A percentile compares a stretch with the other conserved stretches of the same genome.
phyloP scores from a whole-genome alignment of 2,329 filamentous ascomycete species.

The Penicillium italicum region DNA sequence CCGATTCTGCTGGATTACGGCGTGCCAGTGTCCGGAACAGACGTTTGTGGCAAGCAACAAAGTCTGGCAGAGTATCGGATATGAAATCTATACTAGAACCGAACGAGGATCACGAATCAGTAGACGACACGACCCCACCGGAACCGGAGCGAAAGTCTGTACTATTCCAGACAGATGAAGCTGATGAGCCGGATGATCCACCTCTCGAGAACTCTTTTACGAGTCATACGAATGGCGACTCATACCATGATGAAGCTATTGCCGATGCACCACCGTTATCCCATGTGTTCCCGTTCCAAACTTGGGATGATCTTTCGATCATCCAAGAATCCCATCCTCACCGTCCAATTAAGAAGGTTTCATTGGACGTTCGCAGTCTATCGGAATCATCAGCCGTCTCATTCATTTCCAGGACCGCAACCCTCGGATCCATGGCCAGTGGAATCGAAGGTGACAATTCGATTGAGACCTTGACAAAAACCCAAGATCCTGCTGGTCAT shows the following conservation, averaged over 20 bases:
- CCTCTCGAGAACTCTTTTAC: slow-evolving; percentile 22
- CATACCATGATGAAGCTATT: slow-evolving; percentile 10
- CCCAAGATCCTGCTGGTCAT: slow-evolving; percentile 66
- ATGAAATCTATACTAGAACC: slow-evolving; percentile 79
- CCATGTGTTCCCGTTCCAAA: slow-evolving; percentile 91
- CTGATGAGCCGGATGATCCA: slow-evolving; percentile 26
- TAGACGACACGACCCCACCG: slow-evolving; percentile 33
- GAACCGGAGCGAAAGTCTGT: slow-evolving; percentile 38
- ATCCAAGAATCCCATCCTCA: slow-evolving; percentile 35
- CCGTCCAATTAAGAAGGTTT: slow-evolving; percentile 70
- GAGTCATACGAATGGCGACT: slow-evolving; percentile 21
- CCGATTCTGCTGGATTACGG: slow-evolving; percentile 75
- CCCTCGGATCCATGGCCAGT: slow-evolving; percentile 68
- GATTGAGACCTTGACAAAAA: slow-evolving; percentile 59
- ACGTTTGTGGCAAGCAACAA: slow-evolving; percentile 80
- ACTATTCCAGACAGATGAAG: slow-evolving; percentile 36
- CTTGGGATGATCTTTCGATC: slow-evolving; percentile 48
- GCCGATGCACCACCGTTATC: slow-evolving; percentile 51
- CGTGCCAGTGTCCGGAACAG: slow-evolving; percentile 83
- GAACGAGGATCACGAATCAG: slow-evolving; percentile 46
- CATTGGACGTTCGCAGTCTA: slow-evolving; percentile 83
- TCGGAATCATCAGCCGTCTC: slow-evolving; percentile 84
- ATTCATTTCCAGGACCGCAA: slow-evolving; percentile 73
- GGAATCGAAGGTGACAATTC: slow-evolving; percentile 82
- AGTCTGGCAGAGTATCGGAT: slow-evolving; percentile 69